Base-by-base conservation (phyloP, 2,329 filamentous ascomycete species). In the Sporothrix curviconia region DNA sequence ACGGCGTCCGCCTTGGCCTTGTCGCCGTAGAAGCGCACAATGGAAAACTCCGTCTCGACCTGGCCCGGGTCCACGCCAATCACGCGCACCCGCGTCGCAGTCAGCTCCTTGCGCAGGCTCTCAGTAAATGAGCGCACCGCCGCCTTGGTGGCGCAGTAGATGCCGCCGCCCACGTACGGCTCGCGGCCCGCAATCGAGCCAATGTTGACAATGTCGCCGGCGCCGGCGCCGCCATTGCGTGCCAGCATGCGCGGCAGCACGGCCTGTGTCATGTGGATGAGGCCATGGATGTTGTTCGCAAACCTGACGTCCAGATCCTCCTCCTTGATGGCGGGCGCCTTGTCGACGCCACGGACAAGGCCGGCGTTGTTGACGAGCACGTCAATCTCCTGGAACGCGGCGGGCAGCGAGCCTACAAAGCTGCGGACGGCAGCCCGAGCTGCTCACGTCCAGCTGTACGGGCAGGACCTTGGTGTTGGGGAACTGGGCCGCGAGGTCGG, bases 181-280 rank as follows among this genome's bases (percentile, higher is more conserved):
- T 95, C 91, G 44, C 91, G 82, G 30, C 90, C 92, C n/a, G 92
- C 92, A 68, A 96, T 92, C 64, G 86, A 91, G 61, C 92, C 92
- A 67, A 96, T 75, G 69, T 96, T 97, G 76, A 99, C 95, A 70
- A 99, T 92, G 70, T 97, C 94, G 65, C 92, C 92, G 43, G 81
- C 77, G 58, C 91, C 92, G 59, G 88, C 86, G 57, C 92, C 80
- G 68, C 74, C 82, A 43, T 56, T 56, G 71, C 81, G 89, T 65
- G 82, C 78, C 72, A 90, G 87, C 79, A 92, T 95, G 69, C 91
- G 85, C 54, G 89, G 84, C 17, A 97, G 73, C 42, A 96, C 78
- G 46, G 89, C 89, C 77, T 99, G 94, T 0, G 94, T 97, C 87
- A 97, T 90, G 77, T 92, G 89, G 76, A 99, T 94, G 34, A 99